Conservation (phyloP, 2,329 filamentous ascomycete species). For the Penicillium nordicum region DNA sequence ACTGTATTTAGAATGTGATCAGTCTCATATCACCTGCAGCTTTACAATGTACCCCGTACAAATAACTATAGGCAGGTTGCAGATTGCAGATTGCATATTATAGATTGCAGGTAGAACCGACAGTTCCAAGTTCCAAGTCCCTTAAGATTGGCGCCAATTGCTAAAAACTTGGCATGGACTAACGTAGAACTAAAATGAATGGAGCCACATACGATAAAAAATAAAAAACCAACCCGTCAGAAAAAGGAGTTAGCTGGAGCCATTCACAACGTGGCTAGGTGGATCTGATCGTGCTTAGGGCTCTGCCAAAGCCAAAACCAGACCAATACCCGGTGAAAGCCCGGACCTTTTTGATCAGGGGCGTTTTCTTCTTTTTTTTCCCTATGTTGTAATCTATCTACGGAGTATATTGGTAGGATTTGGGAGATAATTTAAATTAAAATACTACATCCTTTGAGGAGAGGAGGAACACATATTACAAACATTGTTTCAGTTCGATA, state of each 20-base stretch:
- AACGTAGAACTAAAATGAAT: slow-evolving; percentile 5
- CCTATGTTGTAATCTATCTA: neutral
- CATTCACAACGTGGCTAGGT: slow-evolving; percentile 29
- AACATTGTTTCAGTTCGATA: no score
- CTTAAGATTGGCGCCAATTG: slow-evolving; percentile 9
- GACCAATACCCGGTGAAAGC: slow-evolving; percentile 6
- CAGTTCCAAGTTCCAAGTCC: neutral
- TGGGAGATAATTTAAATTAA: neutral
- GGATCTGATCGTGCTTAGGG: slow-evolving; percentile 29
- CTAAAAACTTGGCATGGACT: slow-evolving; percentile 4
- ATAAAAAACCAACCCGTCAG: neutral
- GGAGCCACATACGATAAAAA: neutral
- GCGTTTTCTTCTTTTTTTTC: neutral
- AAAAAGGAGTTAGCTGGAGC: slow-evolving; percentile 17
- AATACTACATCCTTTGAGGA: no score
- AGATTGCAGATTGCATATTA: neutral
- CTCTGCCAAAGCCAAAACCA: slow-evolving; percentile 17
- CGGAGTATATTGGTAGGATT: neutral
- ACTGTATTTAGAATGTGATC: neutral
- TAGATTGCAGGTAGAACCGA: neutral
- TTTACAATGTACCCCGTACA: neutral
- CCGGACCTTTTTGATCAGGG: slow-evolving; percentile 6
- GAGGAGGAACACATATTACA: neutral
- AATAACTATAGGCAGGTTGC: neutral
- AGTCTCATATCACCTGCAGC: neutral